Conservation (phyloP, 305 asterid species). For the Plantago coronopus region DNA sequence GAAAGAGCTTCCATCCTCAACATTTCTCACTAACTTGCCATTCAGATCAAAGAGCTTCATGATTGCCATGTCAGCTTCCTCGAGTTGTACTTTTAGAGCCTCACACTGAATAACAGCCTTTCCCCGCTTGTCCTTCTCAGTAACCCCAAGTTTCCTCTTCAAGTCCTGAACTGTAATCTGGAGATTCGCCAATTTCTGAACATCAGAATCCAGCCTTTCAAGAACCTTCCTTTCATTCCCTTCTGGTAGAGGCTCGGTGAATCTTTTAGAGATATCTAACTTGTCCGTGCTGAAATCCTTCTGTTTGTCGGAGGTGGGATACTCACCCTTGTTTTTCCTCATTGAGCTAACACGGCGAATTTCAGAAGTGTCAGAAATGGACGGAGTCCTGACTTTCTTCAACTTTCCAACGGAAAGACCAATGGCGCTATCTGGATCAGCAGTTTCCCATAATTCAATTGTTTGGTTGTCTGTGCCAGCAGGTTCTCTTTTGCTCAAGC, state of each 20-base stretch:
- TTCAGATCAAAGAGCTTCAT: constrained; percentile 70
- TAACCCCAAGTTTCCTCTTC: constrained; percentile 68
- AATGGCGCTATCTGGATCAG: constrained; percentile 34
- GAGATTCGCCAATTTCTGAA: constrained; percentile 80
- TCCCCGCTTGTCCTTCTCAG: constrained; percentile 69
- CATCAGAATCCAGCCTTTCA: constrained; percentile 85
- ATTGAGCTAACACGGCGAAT: constrained; percentile 38
- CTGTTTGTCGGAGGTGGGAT: constrained; percentile 31
- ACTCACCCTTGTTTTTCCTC: constrained; percentile 43
- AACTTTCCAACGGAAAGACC: constrained; percentile 35
- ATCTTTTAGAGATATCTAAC: constrained; percentile 55
- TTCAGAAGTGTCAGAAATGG: constrained; percentile 26
- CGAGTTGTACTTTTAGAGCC: constrained; percentile 68
- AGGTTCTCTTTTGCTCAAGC: constrained; percentile 56
- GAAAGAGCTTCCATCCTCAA: constrained; percentile 46
- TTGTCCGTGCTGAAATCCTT: constrained; percentile 53
- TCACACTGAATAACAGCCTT: constrained; percentile 77
- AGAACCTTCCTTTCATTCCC: constrained; percentile 67
- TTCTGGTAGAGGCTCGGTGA: constrained; percentile 49
- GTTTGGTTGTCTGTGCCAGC: constrained; percentile 38
- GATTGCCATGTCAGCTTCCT: constrained; percentile 70
- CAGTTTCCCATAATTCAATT: constrained; percentile 45
- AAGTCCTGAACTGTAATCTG: constrained; percentile 78
- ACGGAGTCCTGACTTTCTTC: constrained; percentile 29
- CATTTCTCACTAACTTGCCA: constrained; percentile 54